Base-by-base conservation (phyloP, 176 grass and related monocot species). In the Oryza rufipogon region DNA sequence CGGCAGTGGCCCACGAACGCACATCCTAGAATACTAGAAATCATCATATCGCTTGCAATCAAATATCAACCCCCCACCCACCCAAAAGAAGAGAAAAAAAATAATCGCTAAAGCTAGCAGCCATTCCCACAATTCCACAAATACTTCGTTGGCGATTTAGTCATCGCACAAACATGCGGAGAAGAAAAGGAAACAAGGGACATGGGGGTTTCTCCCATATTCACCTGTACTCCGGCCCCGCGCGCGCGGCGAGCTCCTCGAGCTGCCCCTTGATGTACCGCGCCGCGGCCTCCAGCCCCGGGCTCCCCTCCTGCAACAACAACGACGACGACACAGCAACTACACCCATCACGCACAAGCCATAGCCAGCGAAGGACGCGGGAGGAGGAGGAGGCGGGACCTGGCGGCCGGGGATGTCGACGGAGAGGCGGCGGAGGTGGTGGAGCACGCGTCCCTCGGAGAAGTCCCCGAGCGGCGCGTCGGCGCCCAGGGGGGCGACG, bases 251-350 rank as follows among this genome's bases (percentile, higher is more conserved):
- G 22, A 98, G 81, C 36, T 47, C 87, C 86, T 95, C 81, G 28
- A 98, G 80, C 84, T 98, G 83, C 79, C 70, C 75, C 82, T 85
- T 93, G 85, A 98, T 98, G 77, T 98, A 98, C 79, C 87, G 87
- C 45, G 96, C 91, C 20, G 93, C 91, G 51, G 67, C 88, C 86
- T 98, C 96, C 73, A 98, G 34, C 7, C 96, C 96, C 9, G 96
- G 91, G 71, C 41, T 91, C 48, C 93, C 96, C 73, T 95, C 96
- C 96, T 98, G 81, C 83, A 76, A 68, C 51, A 32, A 70, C 83
- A 72, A 68, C 51, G 23, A 70, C 71, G 65, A 90, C 14, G 4
- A 52, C 46, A 25, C 71, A 52, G 5, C 73, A 78, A 80, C 19
- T 34, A 16, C 11, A 63, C 44, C 5, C 4, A 23, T 68, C 8